Conservation (phyloP, 192 early-diverging fungal species). For the Gaertneriomyces sp. region DNA sequence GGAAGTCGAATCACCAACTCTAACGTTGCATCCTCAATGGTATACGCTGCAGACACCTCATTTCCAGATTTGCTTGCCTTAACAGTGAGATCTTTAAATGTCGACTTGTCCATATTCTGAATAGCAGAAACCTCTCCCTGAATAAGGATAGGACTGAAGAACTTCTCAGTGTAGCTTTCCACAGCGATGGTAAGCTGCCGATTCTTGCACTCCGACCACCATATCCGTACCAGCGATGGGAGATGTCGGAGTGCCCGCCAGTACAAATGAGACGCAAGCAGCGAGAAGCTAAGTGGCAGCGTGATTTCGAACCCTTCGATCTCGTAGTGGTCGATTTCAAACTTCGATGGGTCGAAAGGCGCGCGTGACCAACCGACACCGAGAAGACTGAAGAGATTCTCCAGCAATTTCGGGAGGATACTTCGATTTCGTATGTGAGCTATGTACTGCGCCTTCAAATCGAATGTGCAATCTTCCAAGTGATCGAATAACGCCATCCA, state of each 20-base stretch:
- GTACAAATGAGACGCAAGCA: slow-evolving; percentile 75
- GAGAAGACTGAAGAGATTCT: slow-evolving; percentile 61
- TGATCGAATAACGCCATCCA: slow-evolving; percentile 76
- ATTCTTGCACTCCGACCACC: slow-evolving; percentile 80
- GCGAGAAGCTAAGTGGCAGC: slow-evolving; percentile 52
- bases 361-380: slow-evolving; percentile 51
- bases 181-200: slow-evolving; percentile 69
- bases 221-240: slow-evolving; percentile 69
- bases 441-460: slow-evolving; percentile 44
- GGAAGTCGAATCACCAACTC: slow-evolving; percentile 72
- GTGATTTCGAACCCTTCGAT: slow-evolving; percentile 41
- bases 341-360: slow-evolving; percentile 65
- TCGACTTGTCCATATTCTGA: slow-evolving; percentile 40
- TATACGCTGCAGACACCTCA: slow-evolving; percentile 68
- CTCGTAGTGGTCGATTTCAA: slow-evolving; percentile 65
- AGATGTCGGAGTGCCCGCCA: slow-evolving; percentile 56
- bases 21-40: slow-evolving; percentile 75
- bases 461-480: slow-evolving; percentile 64
- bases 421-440: slow-evolving; percentile 54
- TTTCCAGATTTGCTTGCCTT: slow-evolving; percentile 57
- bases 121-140: slow-evolving; percentile 58
- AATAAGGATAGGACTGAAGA: slow-evolving; percentile 63
- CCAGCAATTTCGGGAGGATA: slow-evolving; percentile 53
- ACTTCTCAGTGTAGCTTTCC: slow-evolving; percentile 72
- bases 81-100: slow-evolving; percentile 60